Conservation (phyloP, 2,329 filamentous ascomycete genomes). For the Cladosporium sp. region DNA sequence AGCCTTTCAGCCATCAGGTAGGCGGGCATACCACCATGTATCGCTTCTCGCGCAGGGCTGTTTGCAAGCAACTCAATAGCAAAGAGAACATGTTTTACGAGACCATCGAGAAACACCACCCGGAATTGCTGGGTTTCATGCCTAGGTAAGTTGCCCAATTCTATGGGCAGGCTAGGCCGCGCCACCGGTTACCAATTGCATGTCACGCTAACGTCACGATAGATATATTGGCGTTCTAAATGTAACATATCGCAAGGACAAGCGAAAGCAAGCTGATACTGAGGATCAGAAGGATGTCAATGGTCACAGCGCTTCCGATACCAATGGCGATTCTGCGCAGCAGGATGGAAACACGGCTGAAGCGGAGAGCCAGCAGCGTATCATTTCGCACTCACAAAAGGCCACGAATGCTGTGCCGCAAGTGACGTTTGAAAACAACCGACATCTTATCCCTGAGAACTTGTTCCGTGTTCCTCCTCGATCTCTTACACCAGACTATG, state of each 20-base stretch:
- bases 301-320: not conserved
- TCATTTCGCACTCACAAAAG: conserved; percentile 73
- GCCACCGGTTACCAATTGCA: not conserved
- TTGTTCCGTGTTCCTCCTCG: conserved; percentile 59
- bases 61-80: conserved; percentile 98
- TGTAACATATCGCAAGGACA: conserved; percentile 88
- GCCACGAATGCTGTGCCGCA: conserved; percentile 69
- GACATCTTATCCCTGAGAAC: conserved; percentile 84
- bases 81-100: conserved; percentile 99
- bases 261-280: conserved; percentile 39
- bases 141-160: conserved; percentile 56
- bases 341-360: conserved; percentile 1
- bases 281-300: conserved; percentile 1
- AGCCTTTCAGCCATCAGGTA: conserved; percentile 95
- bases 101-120: conserved; percentile 85
- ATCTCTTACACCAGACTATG: conserved; percentile 28
- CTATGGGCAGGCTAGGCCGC: not conserved
- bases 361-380: conserved; percentile 40
- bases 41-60: conserved; percentile 88
- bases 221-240: conserved; percentile 97
- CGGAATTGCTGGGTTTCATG: conserved; percentile 83
- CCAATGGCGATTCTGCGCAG: conserved; percentile 9
- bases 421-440: conserved; percentile 89
- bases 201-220: conserved; percentile 9
- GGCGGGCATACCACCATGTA: conserved; percentile 95